Conservation (phyloP, 768 basidiomycete species). For the Termitomyces titanicus region DNA sequence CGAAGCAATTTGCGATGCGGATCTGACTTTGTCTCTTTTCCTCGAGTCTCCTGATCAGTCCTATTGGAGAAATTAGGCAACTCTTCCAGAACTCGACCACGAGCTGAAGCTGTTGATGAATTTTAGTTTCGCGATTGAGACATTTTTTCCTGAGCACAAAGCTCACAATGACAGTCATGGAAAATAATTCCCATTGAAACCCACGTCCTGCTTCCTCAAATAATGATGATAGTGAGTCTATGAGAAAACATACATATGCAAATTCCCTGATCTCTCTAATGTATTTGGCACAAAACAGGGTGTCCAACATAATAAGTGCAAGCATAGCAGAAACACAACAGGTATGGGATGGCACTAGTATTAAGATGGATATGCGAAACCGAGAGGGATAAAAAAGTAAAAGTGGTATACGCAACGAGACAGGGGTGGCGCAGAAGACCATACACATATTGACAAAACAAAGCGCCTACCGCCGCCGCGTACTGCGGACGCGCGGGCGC, state of each 20-base stretch:
- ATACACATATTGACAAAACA: neutral
- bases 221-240: neutral
- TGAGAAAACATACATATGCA: neutral
- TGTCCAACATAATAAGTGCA: neutral
- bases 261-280: slow-evolving; percentile 1
- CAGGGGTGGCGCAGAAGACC: neutral
- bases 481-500: slow-evolving; percentile 48
- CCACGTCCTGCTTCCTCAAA: neutral
- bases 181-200: neutral
- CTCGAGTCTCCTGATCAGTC: neutral
- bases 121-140: neutral
- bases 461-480: slow-evolving; percentile 36
- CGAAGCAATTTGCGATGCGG: neutral
- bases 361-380: neutral
- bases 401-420: neutral
- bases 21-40: too few species aligned
- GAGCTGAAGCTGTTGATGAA: too few species aligned
- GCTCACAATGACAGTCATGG: neutral
- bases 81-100: neutral
- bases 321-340: neutral
- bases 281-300: neutral
- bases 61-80: neutral
- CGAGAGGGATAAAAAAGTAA: neutral
- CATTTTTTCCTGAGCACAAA: neutral
- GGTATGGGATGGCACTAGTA: slow-evolving; percentile 1